Evolutionary conservation across 2,329 filamentous ascomycete genomes (phyloP).

Genomic region (Endoconidiophora polonica): DNA sequence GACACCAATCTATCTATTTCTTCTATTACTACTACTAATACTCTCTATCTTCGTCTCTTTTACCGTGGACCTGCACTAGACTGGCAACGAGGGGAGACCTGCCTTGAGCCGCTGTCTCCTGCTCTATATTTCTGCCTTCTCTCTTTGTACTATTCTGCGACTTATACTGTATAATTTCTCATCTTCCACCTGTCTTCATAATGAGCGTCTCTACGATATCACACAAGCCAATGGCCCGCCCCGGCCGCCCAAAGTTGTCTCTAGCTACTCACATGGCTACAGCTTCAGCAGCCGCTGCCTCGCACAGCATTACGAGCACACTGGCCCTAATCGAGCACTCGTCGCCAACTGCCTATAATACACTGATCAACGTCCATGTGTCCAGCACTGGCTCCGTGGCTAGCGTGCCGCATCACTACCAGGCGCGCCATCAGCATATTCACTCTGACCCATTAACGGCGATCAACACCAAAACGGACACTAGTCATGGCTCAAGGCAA

Average conservation of each 20-base stretch:
- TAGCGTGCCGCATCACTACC: slow-evolving; percentile 25
- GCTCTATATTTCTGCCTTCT: not conserved
- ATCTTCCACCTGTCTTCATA: slow-evolving; percentile 2
- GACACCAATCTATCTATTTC: too few species aligned
- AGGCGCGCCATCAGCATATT: not conserved
- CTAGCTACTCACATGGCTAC: slow-evolving; percentile 28
- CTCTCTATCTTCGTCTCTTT: too few species aligned
- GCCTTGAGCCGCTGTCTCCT: too few species aligned
- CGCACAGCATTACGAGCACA: slow-evolving; percentile 19
- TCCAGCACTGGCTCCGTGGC: too few species aligned
- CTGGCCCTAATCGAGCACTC: slow-evolving; percentile 34
- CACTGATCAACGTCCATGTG: slow-evolving; percentile 45
- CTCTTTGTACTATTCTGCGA: not conserved
- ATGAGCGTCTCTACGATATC: slow-evolving; percentile 8
- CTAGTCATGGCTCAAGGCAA: slow-evolving; percentile 11
- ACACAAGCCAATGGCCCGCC: slow-evolving; percentile 3
- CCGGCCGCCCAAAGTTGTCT: slow-evolving; percentile 17
- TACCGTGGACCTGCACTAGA: too few species aligned
- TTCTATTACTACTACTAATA: too few species aligned
- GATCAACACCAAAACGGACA: slow-evolving; percentile 18
- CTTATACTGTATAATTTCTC: not conserved
- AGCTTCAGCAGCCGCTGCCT: slow-evolving; percentile 11
- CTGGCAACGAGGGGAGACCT: too few species aligned
- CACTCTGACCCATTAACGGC: slow-evolving; percentile 6
- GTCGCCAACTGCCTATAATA: slow-evolving; percentile 49